These are phyloP conservation scores for Anisodus acutangulus DNA, from an alignment of 257 asterid species.

Conservation along the genomic window DNA sequence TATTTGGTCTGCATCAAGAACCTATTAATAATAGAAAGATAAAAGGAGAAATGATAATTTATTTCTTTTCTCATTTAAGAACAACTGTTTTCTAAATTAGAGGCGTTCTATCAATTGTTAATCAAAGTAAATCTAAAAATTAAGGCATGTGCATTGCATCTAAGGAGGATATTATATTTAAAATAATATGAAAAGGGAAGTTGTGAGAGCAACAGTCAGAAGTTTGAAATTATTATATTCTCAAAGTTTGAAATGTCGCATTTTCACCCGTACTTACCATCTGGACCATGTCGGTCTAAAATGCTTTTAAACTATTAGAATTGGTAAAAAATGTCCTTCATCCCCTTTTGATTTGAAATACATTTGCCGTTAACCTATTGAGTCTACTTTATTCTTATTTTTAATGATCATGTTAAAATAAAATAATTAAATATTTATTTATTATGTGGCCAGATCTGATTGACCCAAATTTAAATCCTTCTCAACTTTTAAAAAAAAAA, in stretches of 20 bases:
- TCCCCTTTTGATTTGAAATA: not conserved
- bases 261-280: constrained; percentile 37
- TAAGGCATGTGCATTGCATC: constrained; percentile 27
- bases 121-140: not conserved
- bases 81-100: not conserved
- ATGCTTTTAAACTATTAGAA: not conserved
- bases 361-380: not conserved
- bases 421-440: no score
- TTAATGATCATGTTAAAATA: no score
- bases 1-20: not conserved
- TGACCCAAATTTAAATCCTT: no score
- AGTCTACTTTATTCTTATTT: no score
- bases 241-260: constrained; percentile 32
- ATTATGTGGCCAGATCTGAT: no score
- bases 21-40: not conserved
- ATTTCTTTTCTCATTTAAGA: constrained; percentile 20
- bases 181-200: not conserved
- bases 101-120: constrained; percentile 30
- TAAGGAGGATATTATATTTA: constrained; percentile 15
- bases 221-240: not conserved
- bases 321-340: no score
- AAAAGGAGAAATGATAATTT: not conserved
- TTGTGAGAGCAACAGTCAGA: not conserved
- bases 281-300: constrained; percentile 43
- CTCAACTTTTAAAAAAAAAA: no score